Percentiles rank a stretch among this genome's conserved stretches.
Evolutionary conservation across 2,329 filamentous ascomycete species (phyloP).

Genomic region (Aspergillus japonicus): DNA sequence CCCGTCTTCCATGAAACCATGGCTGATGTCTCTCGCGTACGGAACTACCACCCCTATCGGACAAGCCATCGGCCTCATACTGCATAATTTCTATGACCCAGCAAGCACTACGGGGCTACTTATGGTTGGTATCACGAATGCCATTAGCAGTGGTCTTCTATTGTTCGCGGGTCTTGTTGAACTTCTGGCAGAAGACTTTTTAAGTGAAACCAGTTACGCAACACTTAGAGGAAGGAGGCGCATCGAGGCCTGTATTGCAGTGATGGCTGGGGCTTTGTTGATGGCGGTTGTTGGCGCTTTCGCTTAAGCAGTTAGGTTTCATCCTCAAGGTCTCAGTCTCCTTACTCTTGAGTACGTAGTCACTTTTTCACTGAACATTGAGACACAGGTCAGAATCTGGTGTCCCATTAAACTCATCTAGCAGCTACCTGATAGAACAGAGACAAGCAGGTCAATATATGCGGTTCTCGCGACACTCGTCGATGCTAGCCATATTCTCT

Average conservation of each 20-base stretch:
- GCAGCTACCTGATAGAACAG: no score
- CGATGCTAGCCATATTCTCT: no score
- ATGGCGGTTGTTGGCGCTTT: conserved; percentile 69
- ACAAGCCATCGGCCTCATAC: conserved; percentile 74
- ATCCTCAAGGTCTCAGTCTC: conserved; percentile 7
- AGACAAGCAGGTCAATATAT: no score
- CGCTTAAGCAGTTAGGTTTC: conserved; percentile 44
- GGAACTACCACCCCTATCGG: conserved; percentile 75
- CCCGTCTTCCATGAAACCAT: conserved; percentile 70
- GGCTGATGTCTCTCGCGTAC: conserved; percentile 64
- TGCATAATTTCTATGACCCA: conserved; percentile 79
- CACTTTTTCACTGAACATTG: not conserved
- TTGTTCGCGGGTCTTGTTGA: conserved; percentile 83
- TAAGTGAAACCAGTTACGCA: conserved; percentile 64
- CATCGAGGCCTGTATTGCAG: conserved; percentile 61
- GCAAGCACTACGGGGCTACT: conserved; percentile 71
- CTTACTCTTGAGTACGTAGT: not conserved
- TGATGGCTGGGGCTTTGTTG: conserved; percentile 58
- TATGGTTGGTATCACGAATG: conserved; percentile 85
- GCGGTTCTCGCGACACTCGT: no score
- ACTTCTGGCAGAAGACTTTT: conserved; percentile 79
- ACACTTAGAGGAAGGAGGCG: conserved; percentile 57
- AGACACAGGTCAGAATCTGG: not conserved
- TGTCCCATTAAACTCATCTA: no score
- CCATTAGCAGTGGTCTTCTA: conserved; percentile 75